Evolutionary conservation across 176 grass and related monocot genomes (phyloP), one percentile per base, ranked within the genome.

Genomic region (Cymbopogon citratus): DNA sequence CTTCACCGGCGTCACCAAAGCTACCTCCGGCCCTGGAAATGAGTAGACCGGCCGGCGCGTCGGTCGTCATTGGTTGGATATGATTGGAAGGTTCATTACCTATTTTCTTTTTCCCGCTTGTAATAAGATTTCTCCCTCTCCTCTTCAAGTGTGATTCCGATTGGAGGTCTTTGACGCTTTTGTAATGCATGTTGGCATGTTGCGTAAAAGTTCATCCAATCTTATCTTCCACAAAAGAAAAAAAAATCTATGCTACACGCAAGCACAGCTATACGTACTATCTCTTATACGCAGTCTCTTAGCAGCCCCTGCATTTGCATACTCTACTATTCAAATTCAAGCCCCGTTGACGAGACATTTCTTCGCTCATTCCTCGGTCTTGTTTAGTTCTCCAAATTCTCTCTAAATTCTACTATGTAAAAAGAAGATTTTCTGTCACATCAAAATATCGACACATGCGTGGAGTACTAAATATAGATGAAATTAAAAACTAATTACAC

Each of bases 1-100:
- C 19, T 75, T 94, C 74, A 89, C 79, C 44, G 34, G 63, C 7
- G 77, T 94, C 15, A 91, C 91, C 7, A 91, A 88, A 52, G 91
- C 88, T 21, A 80, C 87, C 2, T 75, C 81, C 5, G 75, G 76
- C 6, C 62, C 61, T 1, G 69, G 40, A 18, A 45, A 48, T 10
- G 62, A 43, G 16, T 84, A 60, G 43, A 54, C 48, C 14, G 13
- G 45, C 45, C 13, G 13, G 46, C 15, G 1, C 1, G 49, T 6
- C n/a, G n/a, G n/a, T n/a, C n/a, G 52, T 23, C 52, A 10, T 23
- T 10, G 52, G 2, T 57, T 57, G 52, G 8, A n/a, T n/a, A 23
- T 57, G 52, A 56, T 57, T 57, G 21, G 6, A 23, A 2, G 21
- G 19, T 10, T 18, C 52, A 23, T 57, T 57, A 18, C 46, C 5